These are phyloP conservation scores for Eucalyptus marginata DNA, from an alignment of 345 rosid genomes.

Conservation along the genomic window DNA sequence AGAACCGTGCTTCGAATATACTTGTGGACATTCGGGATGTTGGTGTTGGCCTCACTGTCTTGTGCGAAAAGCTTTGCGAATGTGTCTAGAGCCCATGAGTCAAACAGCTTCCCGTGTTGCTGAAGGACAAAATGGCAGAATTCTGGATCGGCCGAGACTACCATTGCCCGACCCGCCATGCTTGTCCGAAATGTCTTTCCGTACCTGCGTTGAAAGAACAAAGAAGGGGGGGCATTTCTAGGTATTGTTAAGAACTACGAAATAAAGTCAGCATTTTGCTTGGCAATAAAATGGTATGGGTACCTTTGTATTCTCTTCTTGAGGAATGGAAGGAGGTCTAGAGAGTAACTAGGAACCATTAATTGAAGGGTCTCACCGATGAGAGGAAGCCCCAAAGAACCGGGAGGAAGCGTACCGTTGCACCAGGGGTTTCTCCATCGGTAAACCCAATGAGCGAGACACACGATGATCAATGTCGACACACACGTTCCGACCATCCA, in stretches of 20 bases:
- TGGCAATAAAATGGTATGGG: background rate
- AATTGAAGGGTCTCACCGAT: slow-evolving; percentile 20
- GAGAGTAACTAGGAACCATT: slow-evolving; percentile 5
- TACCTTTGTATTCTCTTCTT: slow-evolving; percentile 7
- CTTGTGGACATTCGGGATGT: background rate
- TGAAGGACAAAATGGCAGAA: slow-evolving; percentile 2
- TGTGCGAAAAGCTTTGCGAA: slow-evolving; percentile 1
- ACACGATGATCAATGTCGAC: background rate
- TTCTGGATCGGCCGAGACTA: slow-evolving; percentile 6
- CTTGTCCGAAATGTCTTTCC: slow-evolving; percentile 9
- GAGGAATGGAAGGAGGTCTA: slow-evolving; percentile 15
- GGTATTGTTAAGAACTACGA: background rate
- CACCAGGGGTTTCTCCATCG: slow-evolving; percentile 11
- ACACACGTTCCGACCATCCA: background rate
- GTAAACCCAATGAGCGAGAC: background rate
- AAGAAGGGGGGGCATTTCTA: background rate
- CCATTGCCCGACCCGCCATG: background rate
- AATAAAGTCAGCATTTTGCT: background rate
- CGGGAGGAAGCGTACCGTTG: slow-evolving; percentile 15
- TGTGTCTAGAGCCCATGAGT: slow-evolving; percentile 2
- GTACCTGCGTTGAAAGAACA: background rate
- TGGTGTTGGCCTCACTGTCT: background rate
- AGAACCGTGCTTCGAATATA: background rate
- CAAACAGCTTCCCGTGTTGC: slow-evolving; percentile 1
- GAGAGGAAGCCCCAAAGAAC: slow-evolving; percentile 18